phyloP scores from a whole-genome alignment of 495 filamentous ascomycete species.

The Neurospora discreta region DNA sequence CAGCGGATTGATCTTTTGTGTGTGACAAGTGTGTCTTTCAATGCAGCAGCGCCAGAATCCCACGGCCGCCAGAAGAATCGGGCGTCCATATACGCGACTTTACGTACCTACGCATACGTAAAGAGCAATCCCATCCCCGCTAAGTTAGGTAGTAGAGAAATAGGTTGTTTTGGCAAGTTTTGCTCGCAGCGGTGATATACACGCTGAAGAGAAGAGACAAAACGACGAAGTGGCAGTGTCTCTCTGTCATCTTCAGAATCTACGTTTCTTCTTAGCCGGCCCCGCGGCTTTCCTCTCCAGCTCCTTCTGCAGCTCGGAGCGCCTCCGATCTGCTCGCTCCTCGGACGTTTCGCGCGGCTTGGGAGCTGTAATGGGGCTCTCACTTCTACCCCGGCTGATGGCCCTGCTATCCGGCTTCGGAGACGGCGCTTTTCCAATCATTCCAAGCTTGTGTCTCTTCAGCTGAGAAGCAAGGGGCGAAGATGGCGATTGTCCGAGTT shows the following conservation, averaged over 20 bases:
- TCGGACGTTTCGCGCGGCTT: constrained; percentile 30
- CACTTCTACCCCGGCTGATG: constrained; percentile 4
- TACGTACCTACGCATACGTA: neutral
- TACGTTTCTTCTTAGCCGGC: constrained; percentile 57
- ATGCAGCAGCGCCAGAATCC: neutral
- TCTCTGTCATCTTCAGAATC: constrained; percentile 29
- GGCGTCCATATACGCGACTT: neutral
- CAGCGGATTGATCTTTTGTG: neutral
- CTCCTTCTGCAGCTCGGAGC: constrained; percentile 52
- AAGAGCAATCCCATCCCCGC: neutral
- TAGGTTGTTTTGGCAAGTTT: neutral
- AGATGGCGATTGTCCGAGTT: constrained; percentile 9
- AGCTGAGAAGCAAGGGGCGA: constrained; percentile 6
- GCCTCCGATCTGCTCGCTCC: constrained; percentile 51
- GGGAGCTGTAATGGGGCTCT: neutral
- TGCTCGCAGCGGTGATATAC: neutral
- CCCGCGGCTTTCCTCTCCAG: constrained; percentile 53
- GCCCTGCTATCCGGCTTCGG: constrained; percentile 7
- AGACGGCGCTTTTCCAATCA: constrained; percentile 20
- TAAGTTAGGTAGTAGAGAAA: neutral
- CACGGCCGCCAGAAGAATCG: neutral
- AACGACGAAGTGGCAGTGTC: neutral
- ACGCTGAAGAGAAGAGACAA: neutral
- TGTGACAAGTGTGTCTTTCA: neutral
- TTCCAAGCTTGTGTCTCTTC: constrained; percentile 21